Evolutionary conservation across 2,329 filamentous ascomycete species (phyloP).

Genomic region (Microsporum ferrugineum): DNA sequence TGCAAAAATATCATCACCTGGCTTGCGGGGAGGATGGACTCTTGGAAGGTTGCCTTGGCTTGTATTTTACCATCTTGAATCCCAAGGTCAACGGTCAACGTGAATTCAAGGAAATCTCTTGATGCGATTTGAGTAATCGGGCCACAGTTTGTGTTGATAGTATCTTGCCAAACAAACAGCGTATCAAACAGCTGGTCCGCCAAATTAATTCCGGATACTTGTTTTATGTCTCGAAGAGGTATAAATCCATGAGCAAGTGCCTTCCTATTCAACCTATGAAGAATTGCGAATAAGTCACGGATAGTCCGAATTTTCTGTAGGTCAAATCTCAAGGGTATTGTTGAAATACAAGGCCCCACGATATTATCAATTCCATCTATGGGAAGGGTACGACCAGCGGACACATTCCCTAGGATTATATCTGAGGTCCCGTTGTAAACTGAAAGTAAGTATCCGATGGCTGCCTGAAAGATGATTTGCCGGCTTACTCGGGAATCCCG

Average conservation of each 20-base stretch:
- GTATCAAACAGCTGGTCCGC: constrained; percentile 57
- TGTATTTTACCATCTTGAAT: constrained; percentile 42
- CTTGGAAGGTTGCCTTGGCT: constrained; percentile 46
- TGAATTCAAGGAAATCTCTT: constrained; percentile 63
- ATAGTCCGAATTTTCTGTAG: constrained; percentile 42
- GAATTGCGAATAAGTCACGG: constrained; percentile 49
- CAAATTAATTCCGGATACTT: constrained; percentile 44
- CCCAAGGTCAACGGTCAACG: constrained; percentile 64
- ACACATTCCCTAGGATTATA: constrained; percentile 64
- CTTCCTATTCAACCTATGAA: constrained; percentile 55
- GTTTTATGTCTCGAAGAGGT: constrained; percentile 59
- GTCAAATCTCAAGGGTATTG: constrained; percentile 60
- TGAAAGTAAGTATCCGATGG: constrained; percentile 54
- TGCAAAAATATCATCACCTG: constrained; percentile 47
- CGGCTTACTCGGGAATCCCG: constrained; percentile 42
- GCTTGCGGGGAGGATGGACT: constrained; percentile 41
- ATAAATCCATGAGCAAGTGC: constrained; percentile 53
- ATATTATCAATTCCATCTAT: constrained; percentile 58
- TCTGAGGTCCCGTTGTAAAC: constrained; percentile 55
- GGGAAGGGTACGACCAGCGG: constrained; percentile 68
- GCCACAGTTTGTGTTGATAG: constrained; percentile 19
- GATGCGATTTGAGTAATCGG: constrained; percentile 48
- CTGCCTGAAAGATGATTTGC: constrained; percentile 66
- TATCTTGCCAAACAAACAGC: constrained; percentile 74
- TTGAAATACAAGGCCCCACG: constrained; percentile 68